These are phyloP conservation scores for Eucalyptus curtisii DNA, from an alignment of 345 rosid genomes.

Conservation along the genomic window DNA sequence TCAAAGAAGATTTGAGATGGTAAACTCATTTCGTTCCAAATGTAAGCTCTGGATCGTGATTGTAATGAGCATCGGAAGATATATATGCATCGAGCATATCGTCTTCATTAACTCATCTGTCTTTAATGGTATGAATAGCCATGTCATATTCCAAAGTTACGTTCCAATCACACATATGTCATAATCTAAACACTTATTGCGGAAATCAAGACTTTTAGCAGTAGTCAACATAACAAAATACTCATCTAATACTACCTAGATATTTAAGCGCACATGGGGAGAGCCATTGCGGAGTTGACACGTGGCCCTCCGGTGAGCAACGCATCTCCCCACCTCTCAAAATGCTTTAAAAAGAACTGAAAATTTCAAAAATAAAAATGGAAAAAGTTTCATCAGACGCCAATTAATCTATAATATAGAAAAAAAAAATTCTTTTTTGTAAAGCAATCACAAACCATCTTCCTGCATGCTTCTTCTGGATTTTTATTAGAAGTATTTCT, in stretches of 20 bases:
- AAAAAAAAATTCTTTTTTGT: neutral
- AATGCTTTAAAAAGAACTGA: neutral
- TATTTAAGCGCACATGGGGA: neutral
- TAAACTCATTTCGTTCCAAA: neutral
- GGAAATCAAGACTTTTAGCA: neutral
- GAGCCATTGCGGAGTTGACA: neutral
- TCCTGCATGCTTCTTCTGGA: neutral
- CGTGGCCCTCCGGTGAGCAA: neutral
- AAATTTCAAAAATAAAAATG: neutral
- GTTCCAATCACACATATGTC: neutral
- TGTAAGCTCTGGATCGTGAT: neutral
- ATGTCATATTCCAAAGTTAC: neutral
- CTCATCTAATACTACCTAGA: neutral
- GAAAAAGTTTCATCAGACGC: neutral
- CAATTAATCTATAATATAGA: neutral
- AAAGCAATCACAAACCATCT: neutral
- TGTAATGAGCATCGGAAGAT: neutral
- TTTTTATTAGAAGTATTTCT: neutral
- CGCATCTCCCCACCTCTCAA: neutral
- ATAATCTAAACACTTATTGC: neutral
- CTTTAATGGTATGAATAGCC: neutral
- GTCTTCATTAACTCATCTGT: neutral
- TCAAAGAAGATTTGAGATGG: neutral
- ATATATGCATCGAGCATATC: neutral
- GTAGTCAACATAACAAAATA: neutral